Conservation (phyloP, 2,329 filamentous ascomycete genomes). For the Macrophomina tecta region DNA sequence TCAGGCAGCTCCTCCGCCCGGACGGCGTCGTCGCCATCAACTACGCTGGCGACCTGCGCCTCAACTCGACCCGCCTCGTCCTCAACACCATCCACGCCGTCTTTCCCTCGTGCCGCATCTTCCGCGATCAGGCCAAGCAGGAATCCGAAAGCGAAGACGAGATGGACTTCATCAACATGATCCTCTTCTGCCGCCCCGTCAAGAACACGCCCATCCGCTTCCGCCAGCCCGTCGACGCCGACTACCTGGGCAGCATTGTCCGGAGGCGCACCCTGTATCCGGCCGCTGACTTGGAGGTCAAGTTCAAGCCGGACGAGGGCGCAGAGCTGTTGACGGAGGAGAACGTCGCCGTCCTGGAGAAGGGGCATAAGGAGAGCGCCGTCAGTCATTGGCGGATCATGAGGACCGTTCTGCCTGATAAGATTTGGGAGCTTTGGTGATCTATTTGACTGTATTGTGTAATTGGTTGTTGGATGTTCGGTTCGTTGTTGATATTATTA, state of each 20-base stretch:
- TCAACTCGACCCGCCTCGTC: conserved; percentile 77
- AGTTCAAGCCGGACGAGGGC: conserved; percentile 47
- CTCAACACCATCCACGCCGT: conserved; percentile 81
- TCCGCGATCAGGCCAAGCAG: conserved; percentile 68
- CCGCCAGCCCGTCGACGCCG: conserved; percentile 65
- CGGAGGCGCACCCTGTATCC: conserved; percentile 75
- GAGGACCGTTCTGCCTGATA: conserved; percentile 77
- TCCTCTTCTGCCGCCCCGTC: conserved; percentile 86
- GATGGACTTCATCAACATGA: conserved; percentile 90
- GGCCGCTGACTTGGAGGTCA: conserved; percentile 68
- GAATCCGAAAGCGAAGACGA: conserved; percentile 51
- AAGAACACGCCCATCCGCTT: conserved; percentile 63
- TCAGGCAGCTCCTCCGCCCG: conserved; percentile 73
- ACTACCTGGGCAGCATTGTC: conserved; percentile 75
- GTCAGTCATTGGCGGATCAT: conserved; percentile 91
- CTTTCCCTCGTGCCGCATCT: conserved; percentile 90
- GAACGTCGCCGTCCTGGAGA: conserved; percentile 69
- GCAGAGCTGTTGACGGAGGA: conserved; percentile 64
- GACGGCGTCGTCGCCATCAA: conserved; percentile 88
- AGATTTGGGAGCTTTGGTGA: conserved; percentile 89
- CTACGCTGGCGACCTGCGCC: conserved; percentile 86
- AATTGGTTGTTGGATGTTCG: background rate
- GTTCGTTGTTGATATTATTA: background rate
- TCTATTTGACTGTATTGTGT: background rate
- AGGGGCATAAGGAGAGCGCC: conserved; percentile 77